Evolutionary conservation across 2,329 filamentous ascomycete genomes (phyloP), one percentile per base, ranked within the genome.

Genomic region (Sporothrix dimorphospora): DNA sequence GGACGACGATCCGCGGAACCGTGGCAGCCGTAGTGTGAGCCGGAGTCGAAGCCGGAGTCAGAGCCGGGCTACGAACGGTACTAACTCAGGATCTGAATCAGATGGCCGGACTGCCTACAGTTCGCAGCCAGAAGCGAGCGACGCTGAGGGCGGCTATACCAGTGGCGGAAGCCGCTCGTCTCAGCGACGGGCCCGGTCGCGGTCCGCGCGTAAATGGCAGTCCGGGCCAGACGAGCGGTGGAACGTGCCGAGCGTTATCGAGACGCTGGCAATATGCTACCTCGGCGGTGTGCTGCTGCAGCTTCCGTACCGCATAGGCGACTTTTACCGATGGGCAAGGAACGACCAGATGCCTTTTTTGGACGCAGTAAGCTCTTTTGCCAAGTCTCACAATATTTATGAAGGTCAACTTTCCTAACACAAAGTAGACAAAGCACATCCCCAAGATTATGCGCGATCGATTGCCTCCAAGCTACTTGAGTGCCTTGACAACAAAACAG

Each of bases 191-290:
- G 12, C 61, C 57, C 70, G 70, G 51, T 59, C 67, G 68, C 78
- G 77, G 27, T 76, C 76, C 55, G 81, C 78, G 38, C 81, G 79
- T 82, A 79, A 83, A 77, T 82, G 88, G 86, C 77, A 76, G 14
- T 78, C 84, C 16, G 81, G 84, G 71, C 78, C 81, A 34, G 83
- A 83, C 6, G 80, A 83, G 75, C 79, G 83, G 59, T 87, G 88
- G 83, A 83, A 85, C 65, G 77, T 88, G 76, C 94, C 94, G 1
- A 89, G 83, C 69, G 82, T 97, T 47, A 82, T 92, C 55, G 94
- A 97, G 76, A 91, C 91, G 0, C 81, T 98, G 69, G 90, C 86
- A 1, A 79, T 97, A 12, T 94, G 92, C 78, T 98, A 98, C 81
- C 81, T 98, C 45, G 94, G 89, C 1, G 89, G 89, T 49, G 77